Conservation (phyloP, 371 early-diverging fungal genomes). For the Racocetra persica region DNA sequence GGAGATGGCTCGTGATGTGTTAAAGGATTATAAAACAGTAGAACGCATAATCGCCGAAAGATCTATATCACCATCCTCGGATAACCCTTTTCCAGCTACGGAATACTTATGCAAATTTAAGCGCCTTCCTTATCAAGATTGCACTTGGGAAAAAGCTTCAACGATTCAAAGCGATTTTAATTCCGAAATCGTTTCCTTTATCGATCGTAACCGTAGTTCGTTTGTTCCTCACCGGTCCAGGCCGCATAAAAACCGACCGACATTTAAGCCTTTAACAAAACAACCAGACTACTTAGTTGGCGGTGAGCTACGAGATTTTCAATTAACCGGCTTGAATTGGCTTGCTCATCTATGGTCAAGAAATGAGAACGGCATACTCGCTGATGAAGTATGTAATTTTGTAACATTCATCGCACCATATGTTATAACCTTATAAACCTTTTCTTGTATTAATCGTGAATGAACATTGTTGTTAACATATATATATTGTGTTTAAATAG, state of each 20-base stretch:
- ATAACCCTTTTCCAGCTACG: constrained; percentile 45
- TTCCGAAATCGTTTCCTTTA: constrained; percentile 83
- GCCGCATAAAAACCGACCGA: constrained; percentile 69
- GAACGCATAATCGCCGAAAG: constrained; percentile 87
- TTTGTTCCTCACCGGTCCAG: constrained; percentile 76
- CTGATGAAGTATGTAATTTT: constrained; percentile 58
- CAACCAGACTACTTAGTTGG: constrained; percentile 88
- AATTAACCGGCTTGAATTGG: constrained; percentile 98
- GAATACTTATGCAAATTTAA: constrained; percentile 96
- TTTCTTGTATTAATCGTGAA: background rate
- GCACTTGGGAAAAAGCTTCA: constrained; percentile 89
- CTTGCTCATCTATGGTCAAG: constrained; percentile 98
- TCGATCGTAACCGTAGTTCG: constrained; percentile 78
- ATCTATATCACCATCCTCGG: constrained; percentile 51
- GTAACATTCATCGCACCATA: constrained; percentile 52
- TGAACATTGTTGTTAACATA: background rate
- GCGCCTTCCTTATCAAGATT: constrained; percentile 84
- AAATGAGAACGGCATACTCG: constrained; percentile 95
- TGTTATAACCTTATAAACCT: background rate
- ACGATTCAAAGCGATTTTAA: constrained; percentile 69
- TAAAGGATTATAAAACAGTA: constrained; percentile 85
- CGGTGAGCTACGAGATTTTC: constrained; percentile 97
- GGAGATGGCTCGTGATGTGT: constrained; percentile 81
- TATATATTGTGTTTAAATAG: constrained; percentile 56
- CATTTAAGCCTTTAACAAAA: constrained; percentile 74